phyloP scores from a whole-genome alignment of 2,329 filamentous ascomycete species.

The Gnomoniopsis smithogilvyi region DNA sequence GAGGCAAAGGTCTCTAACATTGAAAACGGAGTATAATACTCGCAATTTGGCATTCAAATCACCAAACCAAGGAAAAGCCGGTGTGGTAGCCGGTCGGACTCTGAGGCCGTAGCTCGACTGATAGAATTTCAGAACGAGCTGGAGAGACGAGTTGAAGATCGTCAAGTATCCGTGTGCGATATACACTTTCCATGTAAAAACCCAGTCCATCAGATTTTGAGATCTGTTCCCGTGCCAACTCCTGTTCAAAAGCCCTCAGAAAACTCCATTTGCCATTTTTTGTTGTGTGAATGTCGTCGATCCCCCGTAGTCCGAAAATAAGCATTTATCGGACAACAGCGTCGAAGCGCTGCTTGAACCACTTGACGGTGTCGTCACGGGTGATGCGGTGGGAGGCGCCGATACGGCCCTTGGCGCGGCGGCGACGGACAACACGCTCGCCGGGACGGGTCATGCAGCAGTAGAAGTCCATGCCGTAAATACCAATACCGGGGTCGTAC shows the following conservation, averaged over 20 bases:
- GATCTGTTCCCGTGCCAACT: conserved; percentile 22
- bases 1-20: not conserved
- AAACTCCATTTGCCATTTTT: conserved; percentile 23
- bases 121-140: conserved; percentile 49
- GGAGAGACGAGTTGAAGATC: conserved; percentile 44
- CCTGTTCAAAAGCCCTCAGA: conserved; percentile 23
- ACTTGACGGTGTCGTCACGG: conserved; percentile 94
- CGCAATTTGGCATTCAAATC: too few relatives aligned
- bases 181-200: conserved; percentile 35
- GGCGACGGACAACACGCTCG: conserved; percentile 94
- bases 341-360: conserved; percentile 90
- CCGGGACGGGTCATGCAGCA: conserved; percentile 99
- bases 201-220: conserved; percentile 23
- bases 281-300: conserved; percentile 17
- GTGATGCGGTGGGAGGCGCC: conserved; percentile 90
- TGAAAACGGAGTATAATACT: not conserved
- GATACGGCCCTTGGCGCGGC: conserved; percentile 82
- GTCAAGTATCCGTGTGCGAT: conserved; percentile 34
- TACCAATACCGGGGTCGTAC: conserved; percentile 97
- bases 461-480: conserved; percentile 99
- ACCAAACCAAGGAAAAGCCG: conserved; percentile 47
- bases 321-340: conserved; percentile 92
- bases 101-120: conserved; percentile 66
- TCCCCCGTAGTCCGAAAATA: conserved; percentile 17
- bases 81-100: conserved; percentile 68